A percentile compares a stretch with the other conserved stretches of the same genome.
These are phyloP conservation scores for Kazachstania taianensis DNA, from an alignment of 805 yeast genomes.

Conservation along the genomic window DNA sequence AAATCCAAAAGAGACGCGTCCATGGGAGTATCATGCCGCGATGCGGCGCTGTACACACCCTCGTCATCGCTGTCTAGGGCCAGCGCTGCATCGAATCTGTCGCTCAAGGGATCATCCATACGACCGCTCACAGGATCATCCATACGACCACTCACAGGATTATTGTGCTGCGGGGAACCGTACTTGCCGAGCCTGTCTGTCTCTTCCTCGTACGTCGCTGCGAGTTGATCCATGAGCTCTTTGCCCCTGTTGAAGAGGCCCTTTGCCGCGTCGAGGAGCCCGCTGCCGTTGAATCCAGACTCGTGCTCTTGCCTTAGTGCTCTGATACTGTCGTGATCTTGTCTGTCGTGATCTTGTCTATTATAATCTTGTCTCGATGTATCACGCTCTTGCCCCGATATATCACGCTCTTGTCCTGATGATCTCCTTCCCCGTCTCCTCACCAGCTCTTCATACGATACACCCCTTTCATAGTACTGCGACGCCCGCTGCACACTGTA, in stretches of 20 bases:
- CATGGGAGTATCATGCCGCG: no score
- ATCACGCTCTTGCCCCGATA: conserved; percentile 1
- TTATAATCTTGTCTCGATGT: no score
- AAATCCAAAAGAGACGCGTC: no score
- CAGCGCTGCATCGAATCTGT: no score
- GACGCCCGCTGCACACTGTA: conserved; percentile 17
- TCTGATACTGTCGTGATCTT: background rate
- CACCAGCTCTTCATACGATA: conserved; percentile 17
- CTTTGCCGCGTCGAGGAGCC: conserved; percentile 13
- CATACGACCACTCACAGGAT: background rate
- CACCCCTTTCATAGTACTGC: conserved; percentile 17
- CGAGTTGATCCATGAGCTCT: conserved; percentile 20
- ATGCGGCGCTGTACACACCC: background rate
- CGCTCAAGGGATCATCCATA: background rate
- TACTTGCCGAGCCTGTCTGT: conserved; percentile 11
- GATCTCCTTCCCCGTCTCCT: background rate
- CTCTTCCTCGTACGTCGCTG: conserved; percentile 16
- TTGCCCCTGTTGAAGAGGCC: conserved; percentile 26
- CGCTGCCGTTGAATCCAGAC: background rate
- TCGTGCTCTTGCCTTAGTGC: background rate
- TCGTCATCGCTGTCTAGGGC: no score
- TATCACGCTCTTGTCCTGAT: no score
- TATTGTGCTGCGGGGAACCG: conserved; percentile 1
- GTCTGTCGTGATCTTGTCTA: background rate
- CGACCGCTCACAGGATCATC: background rate